Base-by-base conservation (phyloP, 2,329 filamentous ascomycete genomes). In the Colletotrichum lupini region DNA sequence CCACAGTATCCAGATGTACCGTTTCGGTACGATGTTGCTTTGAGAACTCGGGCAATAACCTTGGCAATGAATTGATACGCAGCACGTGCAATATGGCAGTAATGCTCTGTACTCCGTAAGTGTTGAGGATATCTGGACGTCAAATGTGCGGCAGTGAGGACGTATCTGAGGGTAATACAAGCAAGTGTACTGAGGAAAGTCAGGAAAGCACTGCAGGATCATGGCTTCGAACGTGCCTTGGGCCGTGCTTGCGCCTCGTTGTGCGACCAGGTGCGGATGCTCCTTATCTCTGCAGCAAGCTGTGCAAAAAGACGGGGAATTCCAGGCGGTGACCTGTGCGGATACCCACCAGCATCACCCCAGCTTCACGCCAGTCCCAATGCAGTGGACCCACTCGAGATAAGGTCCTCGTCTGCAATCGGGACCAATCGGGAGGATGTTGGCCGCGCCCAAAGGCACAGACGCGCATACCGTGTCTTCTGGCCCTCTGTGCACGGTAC, bases 201-300 rank as follows among this genome's bases (percentile, higher is more conserved):
- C n/a, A n/a, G n/a, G n/a, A n/a, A n/a, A n/a, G n/a, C n/a, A n/a
- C n/a, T n/a, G 42, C 42, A 49, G 42, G 42, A 49, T 49, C 42
- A 49, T 49, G 42, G 42, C 16, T 52, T 26, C 6, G 42, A 22
- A 22, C 26, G 42, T 52, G n/a, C 46, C 32, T 26, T 60, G 53
- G 28, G 9, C 24, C 42, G 59, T 65, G 37, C 52, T n/a, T 52
- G 16, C 28, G 16, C 4, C 19, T 26, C 26, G 58, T 26, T 32
- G 58, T 55, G 19, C 24, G 52, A 35, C 69, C 66, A 19, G 66
- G 70, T 73, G 66, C 35, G 70, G 70, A 73, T 73, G 26, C 19
- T 30, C n/a, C 46, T 61, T 69, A 65, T 61, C 46, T 24, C 9
- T 37, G 3, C 19, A 49, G 42, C 6, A 24, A 6, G 35, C 26